These are phyloP conservation scores for Phoma sp. DNA, from an alignment of 2,329 filamentous ascomycete genomes.

Conservation along the genomic window DNA sequence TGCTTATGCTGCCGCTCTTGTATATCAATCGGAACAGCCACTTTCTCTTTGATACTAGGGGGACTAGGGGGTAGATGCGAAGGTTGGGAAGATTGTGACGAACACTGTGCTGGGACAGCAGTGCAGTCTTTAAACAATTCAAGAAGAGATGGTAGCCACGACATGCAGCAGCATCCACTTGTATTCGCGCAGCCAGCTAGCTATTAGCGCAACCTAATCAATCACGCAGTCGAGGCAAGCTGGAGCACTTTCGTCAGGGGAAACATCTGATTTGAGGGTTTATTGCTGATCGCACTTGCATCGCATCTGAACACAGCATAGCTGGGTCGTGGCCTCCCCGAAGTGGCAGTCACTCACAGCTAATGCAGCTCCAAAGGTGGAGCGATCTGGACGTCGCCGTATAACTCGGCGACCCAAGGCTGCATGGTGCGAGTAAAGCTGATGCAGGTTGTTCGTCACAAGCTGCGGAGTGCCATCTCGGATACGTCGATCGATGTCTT, in stretches of 20 bases:
- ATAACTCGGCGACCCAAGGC: constrained; percentile 7
- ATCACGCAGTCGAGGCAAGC: not conserved
- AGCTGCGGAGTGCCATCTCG: constrained; percentile 10
- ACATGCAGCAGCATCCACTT: not conserved
- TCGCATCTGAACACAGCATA: constrained; percentile 5
- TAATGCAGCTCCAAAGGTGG: constrained; percentile 14
- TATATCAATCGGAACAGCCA: constrained; percentile 4
- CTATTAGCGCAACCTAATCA: not conserved
- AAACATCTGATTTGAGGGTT: constrained; percentile 9
- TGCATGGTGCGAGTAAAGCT: constrained; percentile 2
- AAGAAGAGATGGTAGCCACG: not conserved
- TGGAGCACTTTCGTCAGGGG: not conserved
- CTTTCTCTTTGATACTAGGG: not conserved
- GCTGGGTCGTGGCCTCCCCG: not conserved
- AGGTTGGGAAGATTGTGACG: not conserved
- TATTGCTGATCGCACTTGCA: not conserved
- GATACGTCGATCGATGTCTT: constrained; percentile 23
- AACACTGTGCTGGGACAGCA: not conserved
- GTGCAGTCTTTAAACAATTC: not conserved
- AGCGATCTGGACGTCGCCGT: constrained; percentile 5
- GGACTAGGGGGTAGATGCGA: not conserved
- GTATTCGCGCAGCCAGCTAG: not conserved
- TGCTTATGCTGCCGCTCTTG: not conserved
- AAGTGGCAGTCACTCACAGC: constrained; percentile 5
- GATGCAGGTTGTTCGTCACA: constrained; percentile 25